These are phyloP conservation scores for Elongisporangium undulatum DNA, from an alignment of 352 stramenopile genomes.

Conservation along the genomic window DNA sequence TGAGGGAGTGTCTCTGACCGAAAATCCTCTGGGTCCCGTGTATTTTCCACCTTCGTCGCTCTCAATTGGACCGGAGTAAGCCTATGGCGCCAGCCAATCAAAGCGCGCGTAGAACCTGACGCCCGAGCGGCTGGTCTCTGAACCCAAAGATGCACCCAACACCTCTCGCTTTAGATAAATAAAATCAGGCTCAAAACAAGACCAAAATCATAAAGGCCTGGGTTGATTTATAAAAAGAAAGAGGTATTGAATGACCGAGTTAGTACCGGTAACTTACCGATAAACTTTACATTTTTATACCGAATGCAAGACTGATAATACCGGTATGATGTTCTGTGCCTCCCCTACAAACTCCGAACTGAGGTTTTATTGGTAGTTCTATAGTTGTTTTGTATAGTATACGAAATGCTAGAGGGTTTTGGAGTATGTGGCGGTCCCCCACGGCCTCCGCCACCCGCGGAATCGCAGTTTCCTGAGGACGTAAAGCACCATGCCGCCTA, in stretches of 20 bases:
- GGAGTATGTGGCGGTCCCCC: not conserved
- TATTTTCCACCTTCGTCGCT: not conserved
- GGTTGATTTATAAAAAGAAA: too few species aligned
- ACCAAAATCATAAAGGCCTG: too few species aligned
- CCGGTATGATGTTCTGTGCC: not conserved
- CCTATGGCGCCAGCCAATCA: not conserved
- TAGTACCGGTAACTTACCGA: too few species aligned
- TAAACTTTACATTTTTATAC: not conserved
- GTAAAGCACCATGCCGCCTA: constrained; percentile 28
- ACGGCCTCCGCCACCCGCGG: not conserved
- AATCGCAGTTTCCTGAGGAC: not conserved
- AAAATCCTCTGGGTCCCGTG: not conserved
- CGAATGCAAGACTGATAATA: not conserved
- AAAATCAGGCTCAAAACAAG: not conserved
- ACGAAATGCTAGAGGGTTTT: constrained; percentile 27
- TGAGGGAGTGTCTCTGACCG: not conserved
- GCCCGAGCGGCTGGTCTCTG: not conserved
- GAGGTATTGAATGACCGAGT: too few species aligned
- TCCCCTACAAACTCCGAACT: not conserved
- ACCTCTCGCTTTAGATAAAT: not conserved
- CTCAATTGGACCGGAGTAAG: not conserved
- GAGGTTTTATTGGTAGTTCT: not conserved
- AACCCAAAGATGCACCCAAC: not conserved
- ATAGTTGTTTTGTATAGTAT: not conserved
- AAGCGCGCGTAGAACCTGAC: not conserved